Conservation (phyloP, 352 stramenopile genomes). For the Saprolegnia diclina region DNA sequence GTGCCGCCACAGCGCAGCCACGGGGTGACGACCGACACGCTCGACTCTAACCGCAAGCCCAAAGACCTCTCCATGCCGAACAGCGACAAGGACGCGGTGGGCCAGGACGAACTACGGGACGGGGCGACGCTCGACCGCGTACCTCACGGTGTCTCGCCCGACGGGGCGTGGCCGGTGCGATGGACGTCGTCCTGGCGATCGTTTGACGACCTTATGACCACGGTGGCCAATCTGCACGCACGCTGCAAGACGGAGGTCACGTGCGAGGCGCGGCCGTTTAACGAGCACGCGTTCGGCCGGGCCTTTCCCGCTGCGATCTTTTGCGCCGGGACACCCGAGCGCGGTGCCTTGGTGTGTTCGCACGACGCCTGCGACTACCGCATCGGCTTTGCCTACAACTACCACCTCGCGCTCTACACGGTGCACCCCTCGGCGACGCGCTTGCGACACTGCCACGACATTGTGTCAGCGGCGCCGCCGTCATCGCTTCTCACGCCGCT, state of each 20-base stretch:
- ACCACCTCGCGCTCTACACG: background rate
- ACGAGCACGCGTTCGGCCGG: background rate
- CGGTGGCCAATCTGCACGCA: background rate
- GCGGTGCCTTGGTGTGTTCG: background rate
- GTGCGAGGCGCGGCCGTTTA: background rate
- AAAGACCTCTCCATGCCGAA: too few species aligned
- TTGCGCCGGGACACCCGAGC: background rate
- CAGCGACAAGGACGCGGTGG: too few species aligned
- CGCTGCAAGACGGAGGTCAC: background rate
- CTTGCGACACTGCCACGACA: background rate
- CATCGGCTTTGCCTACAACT: slow-evolving; percentile 4
- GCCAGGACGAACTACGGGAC: too few species aligned
- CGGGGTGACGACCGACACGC: too few species aligned
- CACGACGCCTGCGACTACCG: background rate
- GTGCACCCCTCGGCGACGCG: background rate
- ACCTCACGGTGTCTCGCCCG: background rate
- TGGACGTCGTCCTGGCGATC: background rate
- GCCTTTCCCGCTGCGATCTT: background rate
- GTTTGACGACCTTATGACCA: background rate
- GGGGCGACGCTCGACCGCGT: background rate
- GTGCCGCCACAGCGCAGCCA: too few species aligned
- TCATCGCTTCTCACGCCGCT: background rate
- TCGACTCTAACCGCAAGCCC: too few species aligned
- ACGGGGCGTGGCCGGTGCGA: background rate
- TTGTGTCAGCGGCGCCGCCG: background rate